Evolutionary conservation across 1,284 basidiomycete genomes (phyloP).

Genomic region (Papiliotrema flavescens): DNA sequence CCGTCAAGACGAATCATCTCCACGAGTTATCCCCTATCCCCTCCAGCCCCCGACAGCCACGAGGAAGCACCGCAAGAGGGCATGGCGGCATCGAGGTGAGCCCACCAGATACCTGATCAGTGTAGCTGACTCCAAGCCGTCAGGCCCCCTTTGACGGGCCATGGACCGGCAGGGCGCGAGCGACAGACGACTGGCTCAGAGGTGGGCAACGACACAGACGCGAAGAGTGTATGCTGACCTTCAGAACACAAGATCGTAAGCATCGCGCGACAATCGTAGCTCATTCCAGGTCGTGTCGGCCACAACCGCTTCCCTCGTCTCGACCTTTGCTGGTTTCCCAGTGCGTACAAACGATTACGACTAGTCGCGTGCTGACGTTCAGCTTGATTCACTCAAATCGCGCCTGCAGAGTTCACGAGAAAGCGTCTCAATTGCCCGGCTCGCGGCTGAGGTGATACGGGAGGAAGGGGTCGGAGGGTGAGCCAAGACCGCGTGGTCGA

Average conservation of each 20-base stretch:
- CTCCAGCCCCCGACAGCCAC: background rate
- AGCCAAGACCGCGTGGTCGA: slow-evolving; percentile 2
- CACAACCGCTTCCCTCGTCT: slow-evolving; percentile 47
- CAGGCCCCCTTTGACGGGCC: slow-evolving; percentile 26
- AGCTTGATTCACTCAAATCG: slow-evolving; percentile 86
- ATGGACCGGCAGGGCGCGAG: slow-evolving; percentile 24
- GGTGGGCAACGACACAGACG: slow-evolving; percentile 22
- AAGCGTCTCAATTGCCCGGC: slow-evolving; percentile 66
- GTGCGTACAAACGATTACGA: too few species aligned
- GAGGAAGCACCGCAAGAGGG: background rate
- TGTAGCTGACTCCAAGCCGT: slow-evolving; percentile 7
- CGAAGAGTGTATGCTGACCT: background rate
- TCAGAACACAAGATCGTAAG: slow-evolving; percentile 40
- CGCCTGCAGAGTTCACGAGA: slow-evolving; percentile 81
- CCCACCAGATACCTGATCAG: background rate
- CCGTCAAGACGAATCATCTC: background rate
- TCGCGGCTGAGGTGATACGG: slow-evolving; percentile 63
- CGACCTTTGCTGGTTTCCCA: slow-evolving; percentile 51
- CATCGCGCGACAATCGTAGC: background rate
- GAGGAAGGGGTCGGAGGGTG: slow-evolving; percentile 88
- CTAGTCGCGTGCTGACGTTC: slow-evolving; percentile 9
- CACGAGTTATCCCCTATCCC: background rate
- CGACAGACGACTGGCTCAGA: slow-evolving; percentile 30
- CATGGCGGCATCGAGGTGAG: slow-evolving; percentile 21
- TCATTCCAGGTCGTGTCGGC: slow-evolving; percentile 40